Evolutionary conservation across 2,329 filamentous ascomycete genomes (phyloP), one percentile per base, ranked within the genome.

Genomic region (Ophiostoma fasciatum): DNA sequence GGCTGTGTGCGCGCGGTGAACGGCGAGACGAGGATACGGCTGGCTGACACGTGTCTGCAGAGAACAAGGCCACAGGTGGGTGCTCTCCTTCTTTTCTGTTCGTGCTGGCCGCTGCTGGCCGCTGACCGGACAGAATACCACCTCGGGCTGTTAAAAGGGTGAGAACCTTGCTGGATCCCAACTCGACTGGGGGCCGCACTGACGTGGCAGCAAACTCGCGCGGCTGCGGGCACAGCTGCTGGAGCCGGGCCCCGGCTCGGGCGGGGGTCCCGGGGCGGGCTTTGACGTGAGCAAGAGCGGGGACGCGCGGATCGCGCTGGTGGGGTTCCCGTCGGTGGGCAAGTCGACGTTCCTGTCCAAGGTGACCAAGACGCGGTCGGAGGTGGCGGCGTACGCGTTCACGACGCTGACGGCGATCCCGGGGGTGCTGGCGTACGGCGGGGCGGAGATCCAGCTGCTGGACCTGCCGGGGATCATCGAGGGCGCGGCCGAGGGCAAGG

Each of bases 341-440:
- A 98, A 98, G 64, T 98, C 90, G 3, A 98, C 90, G 0, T 96
- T 98, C 54, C 58, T 98, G n/a, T 94, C 87, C 33, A 94, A 96
- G 54, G 92, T 98, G 55, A 98, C 90, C 33, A 96, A 94, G 62
- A 98, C 92, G 27, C 85, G 84, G 52, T 94, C 85, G 34, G 88
- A 94, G 56, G 85, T 94, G 20, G 90, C 90, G 1, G 82, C 90
- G 1, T 98, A 98, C 55, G 78, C 88, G 38, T 98, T 98, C 72
- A 98, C 90, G 10, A 98, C 90, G 2, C 67, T 98, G 30, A 98
- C 90, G 9, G 92, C 90, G 25, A 98, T 98, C 47, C 90, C 90
- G 1, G 90, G 90, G 48, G 92, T 98, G 27, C 71, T 98, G 37
- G 88, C 94, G 63, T 98, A 98, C 60, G 90, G 87, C 11, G 92